Percentiles rank a stretch among this genome's conserved stretches.
These are phyloP conservation scores for Reticulomyxa filosa DNA, from an alignment of 78 protist genomes.

Conservation along the genomic window DNA sequence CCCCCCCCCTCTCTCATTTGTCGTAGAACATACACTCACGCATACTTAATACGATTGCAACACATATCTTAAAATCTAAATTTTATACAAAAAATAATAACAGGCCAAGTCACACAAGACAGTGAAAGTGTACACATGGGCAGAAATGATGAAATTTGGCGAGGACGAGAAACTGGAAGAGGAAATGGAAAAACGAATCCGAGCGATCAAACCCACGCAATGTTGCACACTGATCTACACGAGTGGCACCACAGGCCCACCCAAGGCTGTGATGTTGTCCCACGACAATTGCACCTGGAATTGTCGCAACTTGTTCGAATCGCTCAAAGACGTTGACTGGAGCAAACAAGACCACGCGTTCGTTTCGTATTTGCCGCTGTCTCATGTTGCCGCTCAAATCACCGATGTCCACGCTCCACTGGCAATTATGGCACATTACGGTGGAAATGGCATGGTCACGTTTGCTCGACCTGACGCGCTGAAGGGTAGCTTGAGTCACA, in stretches of 20 bases:
- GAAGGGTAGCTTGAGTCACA: neutral
- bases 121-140: no score
- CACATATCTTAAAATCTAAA: no score
- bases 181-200: neutral
- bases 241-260: constrained; percentile 19
- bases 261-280: constrained; percentile 8
- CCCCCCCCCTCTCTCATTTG: no score
- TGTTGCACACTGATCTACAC: constrained; percentile 7
- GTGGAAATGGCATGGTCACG: neutral
- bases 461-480: neutral
- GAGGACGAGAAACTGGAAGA: neutral
- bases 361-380: constrained; percentile 48
- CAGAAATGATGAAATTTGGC: no score
- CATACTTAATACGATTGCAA: no score
- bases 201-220: neutral
- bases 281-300: neutral
- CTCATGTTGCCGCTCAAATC: constrained; percentile 60
- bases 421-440: constrained; percentile 6
- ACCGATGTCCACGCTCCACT: constrained; percentile 34
- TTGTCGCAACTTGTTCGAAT: neutral
- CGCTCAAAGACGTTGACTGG: neutral
- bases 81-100: no score
- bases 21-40: no score
- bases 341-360: neutral
- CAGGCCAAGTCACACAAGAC: no score